A percentile compares a stretch with the other conserved stretches of the same genome.
phyloP scores from a whole-genome alignment of 1,139 yeast species.

The Yamadazyma sp. region DNA sequence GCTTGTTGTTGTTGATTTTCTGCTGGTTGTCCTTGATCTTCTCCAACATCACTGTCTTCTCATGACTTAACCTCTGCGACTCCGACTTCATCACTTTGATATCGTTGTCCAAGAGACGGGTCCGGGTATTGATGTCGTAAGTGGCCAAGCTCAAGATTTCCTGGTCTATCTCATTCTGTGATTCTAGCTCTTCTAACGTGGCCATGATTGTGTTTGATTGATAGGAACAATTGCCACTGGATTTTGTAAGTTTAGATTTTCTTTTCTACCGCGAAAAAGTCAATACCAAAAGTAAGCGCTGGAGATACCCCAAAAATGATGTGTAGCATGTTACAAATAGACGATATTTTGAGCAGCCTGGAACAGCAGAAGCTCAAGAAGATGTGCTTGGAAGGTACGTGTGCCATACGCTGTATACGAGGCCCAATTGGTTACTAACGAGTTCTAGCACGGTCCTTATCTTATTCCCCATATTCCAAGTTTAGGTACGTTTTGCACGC shows the following conservation, averaged over 20 bases:
- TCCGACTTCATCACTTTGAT: conserved; percentile 71
- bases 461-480: conserved; percentile 83
- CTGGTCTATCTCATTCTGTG: conserved; percentile 62
- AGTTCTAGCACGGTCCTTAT: conserved; percentile 44
- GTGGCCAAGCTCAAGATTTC: conserved; percentile 81
- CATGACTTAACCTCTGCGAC: conserved; percentile 92
- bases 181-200: conserved; percentile 67
- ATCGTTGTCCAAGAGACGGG: conserved; percentile 35
- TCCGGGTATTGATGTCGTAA: conserved; percentile 63
- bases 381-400: conserved; percentile 24
- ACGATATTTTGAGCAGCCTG: conserved; percentile 20
- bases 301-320: conserved; percentile 23
- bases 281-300: no score
- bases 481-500: conserved; percentile 47
- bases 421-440: conserved; percentile 1
- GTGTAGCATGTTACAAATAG: no score
- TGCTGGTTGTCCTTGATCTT: conserved; percentile 95
- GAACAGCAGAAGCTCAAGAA: conserved; percentile 77
- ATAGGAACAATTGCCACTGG: conserved; percentile 7
- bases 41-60: conserved; percentile 88
- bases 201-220: conserved; percentile 41
- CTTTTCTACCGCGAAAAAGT: conserved; percentile 1
- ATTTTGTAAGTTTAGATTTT: not conserved
- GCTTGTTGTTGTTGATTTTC: conserved; percentile 93
- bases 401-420: no score